phyloP scores from a whole-genome alignment of 225 moss, liverwort and hornwort species.

The Physcomitrellopsis africana region DNA sequence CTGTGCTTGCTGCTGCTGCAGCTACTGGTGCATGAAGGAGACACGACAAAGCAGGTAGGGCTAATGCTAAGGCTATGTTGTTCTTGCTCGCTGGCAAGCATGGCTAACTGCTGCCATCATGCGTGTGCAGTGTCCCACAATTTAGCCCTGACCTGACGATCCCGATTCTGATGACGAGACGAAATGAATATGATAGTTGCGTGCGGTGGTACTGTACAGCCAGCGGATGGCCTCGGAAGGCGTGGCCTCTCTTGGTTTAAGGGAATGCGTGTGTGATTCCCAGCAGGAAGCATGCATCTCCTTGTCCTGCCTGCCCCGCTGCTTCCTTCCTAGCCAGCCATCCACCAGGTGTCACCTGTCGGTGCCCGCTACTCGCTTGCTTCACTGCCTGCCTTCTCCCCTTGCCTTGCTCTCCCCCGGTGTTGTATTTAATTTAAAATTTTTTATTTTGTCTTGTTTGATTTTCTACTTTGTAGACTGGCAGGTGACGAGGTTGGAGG shows the following conservation, averaged over 20 bases:
- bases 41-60: constrained; percentile 12
- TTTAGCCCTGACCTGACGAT: constrained; percentile 4
- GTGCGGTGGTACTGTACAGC: not conserved
- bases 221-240: not conserved
- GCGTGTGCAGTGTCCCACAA: constrained; percentile 23
- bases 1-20: too few relatives aligned
- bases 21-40: too few relatives aligned
- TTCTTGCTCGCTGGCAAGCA: constrained; percentile 6
- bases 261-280: constrained; percentile 25
- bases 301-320: not conserved
- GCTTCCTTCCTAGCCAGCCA: too few relatives aligned
- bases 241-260: constrained; percentile 13
- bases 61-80: too few relatives aligned
- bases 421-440: too few relatives aligned
- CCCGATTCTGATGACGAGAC: not conserved
- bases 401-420: too few relatives aligned
- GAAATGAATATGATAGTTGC: not conserved
- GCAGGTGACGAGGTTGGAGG: constrained; percentile 2
- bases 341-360: constrained; percentile 24
- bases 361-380: not conserved
- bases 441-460: too few relatives aligned
- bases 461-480: constrained; percentile 3
- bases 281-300: constrained; percentile 24
- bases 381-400: too few relatives aligned
- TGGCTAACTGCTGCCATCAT: constrained; percentile 22